phyloP scores from a whole-genome alignment of 495 filamentous ascomycete species.

The Cercophora sp. region DNA sequence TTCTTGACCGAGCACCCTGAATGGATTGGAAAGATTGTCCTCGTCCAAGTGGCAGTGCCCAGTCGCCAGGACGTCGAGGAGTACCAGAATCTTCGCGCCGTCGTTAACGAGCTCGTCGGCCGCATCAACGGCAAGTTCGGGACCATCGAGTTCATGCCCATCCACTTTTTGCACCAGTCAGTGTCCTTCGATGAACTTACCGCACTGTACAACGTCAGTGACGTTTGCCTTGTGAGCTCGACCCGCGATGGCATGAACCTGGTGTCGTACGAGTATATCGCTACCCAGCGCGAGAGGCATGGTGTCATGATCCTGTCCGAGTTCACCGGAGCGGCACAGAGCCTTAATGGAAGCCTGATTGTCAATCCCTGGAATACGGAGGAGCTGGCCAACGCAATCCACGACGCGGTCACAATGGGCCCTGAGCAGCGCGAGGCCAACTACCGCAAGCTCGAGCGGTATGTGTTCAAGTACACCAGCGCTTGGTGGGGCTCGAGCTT shows the following conservation, averaged over 20 bases:
- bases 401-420: slow-evolving; percentile 78
- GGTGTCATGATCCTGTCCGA: slow-evolving; percentile 91
- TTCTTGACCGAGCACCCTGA: slow-evolving; percentile 91
- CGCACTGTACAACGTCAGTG: slow-evolving; percentile 83
- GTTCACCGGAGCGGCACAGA: slow-evolving; percentile 85
- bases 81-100: slow-evolving; percentile 85
- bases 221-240: slow-evolving; percentile 84
- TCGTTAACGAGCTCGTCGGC: slow-evolving; percentile 87
- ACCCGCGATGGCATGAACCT: slow-evolving; percentile 98
- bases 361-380: slow-evolving; percentile 92
- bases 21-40: slow-evolving; percentile 82
- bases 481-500: slow-evolving; percentile 98
- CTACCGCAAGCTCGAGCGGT: slow-evolving; percentile 74
- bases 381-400: slow-evolving; percentile 79
- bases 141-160: slow-evolving; percentile 88
- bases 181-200: slow-evolving; percentile 87
- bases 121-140: slow-evolving; percentile 92
- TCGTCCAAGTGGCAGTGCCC: slow-evolving; percentile 92
- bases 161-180: slow-evolving; percentile 91
- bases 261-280: slow-evolving; percentile 94
- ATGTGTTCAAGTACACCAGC: slow-evolving; percentile 88
- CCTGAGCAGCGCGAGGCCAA: slow-evolving; percentile 79
- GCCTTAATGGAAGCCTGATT: slow-evolving; percentile 76
- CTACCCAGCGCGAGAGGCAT: slow-evolving; percentile 75
- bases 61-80: slow-evolving; percentile 92